Base-by-base conservation (phyloP, 2,329 filamentous ascomycete species). In the Penicillium corylophilum region DNA sequence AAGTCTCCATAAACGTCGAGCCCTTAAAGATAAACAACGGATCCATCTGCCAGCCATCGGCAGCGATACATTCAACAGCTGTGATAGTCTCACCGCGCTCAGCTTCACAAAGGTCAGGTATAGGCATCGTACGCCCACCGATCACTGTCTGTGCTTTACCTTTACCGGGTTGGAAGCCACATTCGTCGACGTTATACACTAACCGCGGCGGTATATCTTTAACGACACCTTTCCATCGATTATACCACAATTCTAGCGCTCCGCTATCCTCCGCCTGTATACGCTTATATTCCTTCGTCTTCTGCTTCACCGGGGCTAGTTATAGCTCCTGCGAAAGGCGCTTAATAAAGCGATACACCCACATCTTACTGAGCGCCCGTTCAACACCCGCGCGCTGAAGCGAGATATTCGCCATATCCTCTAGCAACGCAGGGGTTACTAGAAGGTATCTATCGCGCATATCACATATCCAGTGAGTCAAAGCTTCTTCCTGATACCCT, bases 111-210 rank as follows among this genome's bases (percentile, higher is more conserved):
- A 29, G 28, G 8, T 29, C 28, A 29, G 28, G 28, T 10, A 10
- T 29, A 29, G 3, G 3, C 2, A 6, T n/a, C n/a, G n/a, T n/a
- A n/a, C n/a, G n/a, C 28, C 28, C 28, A 6, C 2, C 28, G 9
- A 23, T 35, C 12, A 40, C 28, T 22, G n/a, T 55, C 29, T 12
- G 43, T 38, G 5, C 13, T 18, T 46, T 28, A 16, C 45, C 43
- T 24, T 18, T 16, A 20, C 43, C 28, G n/a, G 48, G 38, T 24
- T 42, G 43, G 23, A 51, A 51, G 16, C 31, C 43, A 44, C 20
- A 43, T 36, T 51, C 44, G 23, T 42, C 49, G 12, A 51, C 42
- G 16, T 43, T 51, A 16, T 46, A 51, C n/a, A 51, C n/a, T 12
- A 51, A n/a, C 8, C 33, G 44, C n/a, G 35, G 7, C 4, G 48